Evolutionary conservation across 2,329 filamentous ascomycete species (phyloP).

Genomic region (Sclerotinia borealis): DNA sequence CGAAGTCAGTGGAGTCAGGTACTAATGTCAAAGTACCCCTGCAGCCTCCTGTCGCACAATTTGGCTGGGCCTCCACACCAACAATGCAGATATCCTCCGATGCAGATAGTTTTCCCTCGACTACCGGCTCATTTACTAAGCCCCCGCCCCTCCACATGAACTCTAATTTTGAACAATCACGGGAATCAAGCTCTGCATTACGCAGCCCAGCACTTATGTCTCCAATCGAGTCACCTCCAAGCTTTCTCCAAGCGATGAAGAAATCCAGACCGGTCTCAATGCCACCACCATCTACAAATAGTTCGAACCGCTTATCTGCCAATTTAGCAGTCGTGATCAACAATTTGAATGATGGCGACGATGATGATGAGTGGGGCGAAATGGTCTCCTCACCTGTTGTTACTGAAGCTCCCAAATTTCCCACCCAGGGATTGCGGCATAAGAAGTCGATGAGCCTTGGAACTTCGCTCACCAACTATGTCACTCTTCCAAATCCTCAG

Average conservation of each 20-base stretch:
- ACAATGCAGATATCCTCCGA: neutral
- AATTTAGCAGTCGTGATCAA: neutral
- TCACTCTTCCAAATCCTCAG: slow-evolving; percentile 8
- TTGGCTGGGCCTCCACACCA: slow-evolving; percentile 22
- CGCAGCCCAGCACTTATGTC: neutral
- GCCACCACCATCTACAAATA: neutral
- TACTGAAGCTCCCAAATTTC: slow-evolving; percentile 13
- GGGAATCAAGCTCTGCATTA: neutral
- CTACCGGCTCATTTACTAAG: neutral
- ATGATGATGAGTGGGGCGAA: slow-evolving; percentile 36
- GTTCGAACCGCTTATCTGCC: neutral
- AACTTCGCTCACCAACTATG: neutral
- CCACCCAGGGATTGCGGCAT: slow-evolving; percentile 14
- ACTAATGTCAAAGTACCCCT: slow-evolving; percentile 9
- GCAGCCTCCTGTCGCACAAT: slow-evolving; percentile 18
- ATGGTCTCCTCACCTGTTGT: slow-evolving; percentile 33
- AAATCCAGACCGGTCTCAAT: slow-evolving; percentile 7
- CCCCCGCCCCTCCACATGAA: neutral
- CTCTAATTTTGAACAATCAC: neutral
- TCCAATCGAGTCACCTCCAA: neutral
- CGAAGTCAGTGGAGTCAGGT: slow-evolving; percentile 13
- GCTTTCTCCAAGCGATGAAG: neutral
- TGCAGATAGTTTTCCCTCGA: neutral
- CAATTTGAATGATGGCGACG: slow-evolving; percentile 16
- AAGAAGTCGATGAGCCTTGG: slow-evolving; percentile 24